These are phyloP conservation scores for Hyphodiscus hymeniophilus DNA, from an alignment of 495 filamentous ascomycete genomes.

Conservation along the genomic window DNA sequence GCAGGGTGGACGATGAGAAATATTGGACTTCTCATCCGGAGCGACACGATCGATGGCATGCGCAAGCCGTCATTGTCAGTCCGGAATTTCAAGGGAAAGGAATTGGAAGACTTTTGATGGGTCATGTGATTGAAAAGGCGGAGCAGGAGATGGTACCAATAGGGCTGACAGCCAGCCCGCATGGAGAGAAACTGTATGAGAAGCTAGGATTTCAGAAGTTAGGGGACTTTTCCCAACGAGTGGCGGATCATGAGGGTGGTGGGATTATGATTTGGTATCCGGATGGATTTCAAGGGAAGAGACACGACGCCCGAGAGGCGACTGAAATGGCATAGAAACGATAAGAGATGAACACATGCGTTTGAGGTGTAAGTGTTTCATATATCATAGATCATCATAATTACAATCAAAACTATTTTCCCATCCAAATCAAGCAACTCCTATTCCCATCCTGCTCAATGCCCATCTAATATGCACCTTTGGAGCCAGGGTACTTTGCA, in stretches of 20 bases:
- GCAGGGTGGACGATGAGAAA: neutral
- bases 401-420: too few species aligned
- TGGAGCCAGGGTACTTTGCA: slow-evolving; percentile 21
- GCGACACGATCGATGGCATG: slow-evolving; percentile 9
- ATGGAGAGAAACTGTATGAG: slow-evolving; percentile 9
- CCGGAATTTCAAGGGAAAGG: slow-evolving; percentile 10
- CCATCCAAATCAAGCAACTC: too few species aligned
- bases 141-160: slow-evolving; percentile 10
- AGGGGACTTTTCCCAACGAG: slow-evolving; percentile 10
- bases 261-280: slow-evolving; percentile 18
- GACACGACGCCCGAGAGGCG: too few species aligned
- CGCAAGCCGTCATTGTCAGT: slow-evolving; percentile 6
- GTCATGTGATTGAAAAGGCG: slow-evolving; percentile 2
- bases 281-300: neutral
- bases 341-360: too few species aligned
- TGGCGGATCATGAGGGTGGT: slow-evolving; percentile 1
- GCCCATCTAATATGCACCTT: slow-evolving; percentile 7
- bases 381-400: too few species aligned
- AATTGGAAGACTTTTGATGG: slow-evolving; percentile 7
- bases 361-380: too few species aligned
- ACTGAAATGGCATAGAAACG: too few species aligned
- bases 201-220: slow-evolving; percentile 14
- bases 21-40: slow-evolving; percentile 11
- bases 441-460: too few species aligned
- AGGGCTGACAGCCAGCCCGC: slow-evolving; percentile 6